These are phyloP conservation scores for Yamadazyma trypodendri DNA, from an alignment of 1,139 yeast genomes.

Conservation along the genomic window DNA sequence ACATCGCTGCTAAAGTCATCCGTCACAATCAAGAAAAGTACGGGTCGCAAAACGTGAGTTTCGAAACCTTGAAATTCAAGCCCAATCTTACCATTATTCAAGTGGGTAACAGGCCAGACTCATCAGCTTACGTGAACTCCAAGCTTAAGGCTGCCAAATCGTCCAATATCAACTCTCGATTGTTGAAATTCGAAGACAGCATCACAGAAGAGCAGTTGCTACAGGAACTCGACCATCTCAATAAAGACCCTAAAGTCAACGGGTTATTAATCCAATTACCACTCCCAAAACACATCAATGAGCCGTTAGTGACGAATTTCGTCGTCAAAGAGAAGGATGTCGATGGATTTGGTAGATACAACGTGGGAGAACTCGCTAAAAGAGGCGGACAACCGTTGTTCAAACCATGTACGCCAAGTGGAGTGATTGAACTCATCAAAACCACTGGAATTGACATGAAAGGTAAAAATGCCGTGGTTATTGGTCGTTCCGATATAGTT, in stretches of 20 bases:
- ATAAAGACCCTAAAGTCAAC: constrained; percentile 62
- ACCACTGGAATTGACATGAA: constrained; percentile 57
- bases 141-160: constrained; percentile 71
- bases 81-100: constrained; percentile 72
- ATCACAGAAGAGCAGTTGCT: constrained; percentile 58
- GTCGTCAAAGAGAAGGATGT: constrained; percentile 72
- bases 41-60: constrained; percentile 14
- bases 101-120: constrained; percentile 75
- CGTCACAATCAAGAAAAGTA: constrained; percentile 34
- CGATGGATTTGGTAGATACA: constrained; percentile 75
- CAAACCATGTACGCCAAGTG: constrained; percentile 80
- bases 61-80: constrained; percentile 43
- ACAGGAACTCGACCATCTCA: constrained; percentile 53
- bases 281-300: constrained; percentile 67
- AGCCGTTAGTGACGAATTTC: constrained; percentile 64
- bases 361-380: constrained; percentile 74
- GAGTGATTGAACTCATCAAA: constrained; percentile 65
- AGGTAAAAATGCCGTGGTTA: constrained; percentile 74
- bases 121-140: constrained; percentile 73
- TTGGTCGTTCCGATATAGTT: constrained; percentile 81
- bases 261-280: constrained; percentile 76
- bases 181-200: constrained; percentile 56
- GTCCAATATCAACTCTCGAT: constrained; percentile 59
- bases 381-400: constrained; percentile 70
- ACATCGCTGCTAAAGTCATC: constrained; percentile 44